phyloP scores from a whole-genome alignment of 2,329 filamentous ascomycete genomes.

The Cadophora gregata region DNA sequence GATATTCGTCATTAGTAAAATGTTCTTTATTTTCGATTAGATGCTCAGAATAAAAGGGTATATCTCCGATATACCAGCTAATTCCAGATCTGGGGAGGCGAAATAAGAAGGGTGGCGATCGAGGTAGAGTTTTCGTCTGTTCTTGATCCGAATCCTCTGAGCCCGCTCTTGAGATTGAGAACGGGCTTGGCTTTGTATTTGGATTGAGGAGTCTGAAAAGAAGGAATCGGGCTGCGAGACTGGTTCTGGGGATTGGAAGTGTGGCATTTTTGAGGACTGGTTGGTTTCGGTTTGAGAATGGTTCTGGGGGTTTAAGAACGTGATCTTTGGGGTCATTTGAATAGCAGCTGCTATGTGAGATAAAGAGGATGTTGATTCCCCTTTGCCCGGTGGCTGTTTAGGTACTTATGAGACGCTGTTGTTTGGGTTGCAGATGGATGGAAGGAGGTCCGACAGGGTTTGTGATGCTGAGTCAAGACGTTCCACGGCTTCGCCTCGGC shows the following conservation, averaged over 20 bases:
- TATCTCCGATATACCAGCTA: slow-evolving; percentile 38
- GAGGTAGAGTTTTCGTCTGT: slow-evolving; percentile 44
- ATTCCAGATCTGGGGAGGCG: slow-evolving; percentile 43
- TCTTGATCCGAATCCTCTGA: slow-evolving; percentile 42
- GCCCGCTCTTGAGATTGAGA: slow-evolving; percentile 27
- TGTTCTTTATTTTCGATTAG: background rate
- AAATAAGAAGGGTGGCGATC: slow-evolving; percentile 46
- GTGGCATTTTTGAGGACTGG: slow-evolving; percentile 35
- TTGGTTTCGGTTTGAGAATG: slow-evolving; percentile 18
- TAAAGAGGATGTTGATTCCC: background rate
- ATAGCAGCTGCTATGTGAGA: background rate
- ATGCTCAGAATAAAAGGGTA: background rate
- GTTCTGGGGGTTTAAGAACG: slow-evolving; percentile 13
- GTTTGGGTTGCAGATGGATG: background rate
- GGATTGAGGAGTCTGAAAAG: background rate
- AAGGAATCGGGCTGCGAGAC: slow-evolving; percentile 12
- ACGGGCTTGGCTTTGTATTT: background rate
- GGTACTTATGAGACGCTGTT: background rate
- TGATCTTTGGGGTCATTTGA: background rate
- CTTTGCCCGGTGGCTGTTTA: background rate
- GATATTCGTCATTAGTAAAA: slow-evolving; percentile 29
- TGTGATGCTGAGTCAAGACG: slow-evolving; percentile 10
- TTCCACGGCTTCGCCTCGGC: slow-evolving; percentile 18
- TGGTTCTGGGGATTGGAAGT: slow-evolving; percentile 29
- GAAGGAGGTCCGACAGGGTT: background rate